Base-by-base conservation (phyloP, 805 yeast species). In the Wickerhamiella siamensis region DNA sequence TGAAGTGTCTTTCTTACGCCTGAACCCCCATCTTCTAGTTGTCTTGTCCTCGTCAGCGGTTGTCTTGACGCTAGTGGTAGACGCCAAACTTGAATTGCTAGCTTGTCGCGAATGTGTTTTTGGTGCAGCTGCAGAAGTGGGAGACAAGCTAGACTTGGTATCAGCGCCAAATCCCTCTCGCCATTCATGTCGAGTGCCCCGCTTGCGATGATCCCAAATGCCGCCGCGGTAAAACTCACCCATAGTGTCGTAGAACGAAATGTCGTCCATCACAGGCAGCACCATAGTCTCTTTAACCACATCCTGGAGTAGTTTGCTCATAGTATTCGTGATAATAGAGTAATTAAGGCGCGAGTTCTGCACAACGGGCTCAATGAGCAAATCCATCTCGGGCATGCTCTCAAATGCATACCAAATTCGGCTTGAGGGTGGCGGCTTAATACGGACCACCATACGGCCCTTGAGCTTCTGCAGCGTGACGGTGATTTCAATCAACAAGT, bases 401-500 rank as follows among this genome's bases (percentile, higher is more conserved):
- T 75, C 81, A 58, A 86, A 91, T 2, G 83, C 74, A 55, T 84
- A 91, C 98, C 98, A 91, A 1, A 91, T 53, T 53, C 98, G 70
- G 41, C 75, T 77, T 1, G 94, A 77, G 6, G 98, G 97, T 2
- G 95, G 94, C 1, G 93, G 83, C 55, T 91, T 91, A 27, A 88
- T 56, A 33, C 72, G 64, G 17, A 87, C 53, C 0, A 81, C 55
- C 43, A 88, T 49, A 1, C 81, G 80, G 0, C 98, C 98, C 39
- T 77, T 75, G 3, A 91, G 50, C 50, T 69, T 74, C 42, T 72
- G 72, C 38, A 88, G 60, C 1, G 79, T 76, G 1, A 87, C 74
- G 15, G 80, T 74, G 40, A 91, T 62, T 20, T 80, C 69, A 29
- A 91, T 63, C 36, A 79, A 75, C 62, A 86, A 79, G 10, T 83